These are phyloP conservation scores for Tolypocladium guangdongense DNA, from an alignment of 2,329 filamentous ascomycete genomes.

Conservation along the genomic window DNA sequence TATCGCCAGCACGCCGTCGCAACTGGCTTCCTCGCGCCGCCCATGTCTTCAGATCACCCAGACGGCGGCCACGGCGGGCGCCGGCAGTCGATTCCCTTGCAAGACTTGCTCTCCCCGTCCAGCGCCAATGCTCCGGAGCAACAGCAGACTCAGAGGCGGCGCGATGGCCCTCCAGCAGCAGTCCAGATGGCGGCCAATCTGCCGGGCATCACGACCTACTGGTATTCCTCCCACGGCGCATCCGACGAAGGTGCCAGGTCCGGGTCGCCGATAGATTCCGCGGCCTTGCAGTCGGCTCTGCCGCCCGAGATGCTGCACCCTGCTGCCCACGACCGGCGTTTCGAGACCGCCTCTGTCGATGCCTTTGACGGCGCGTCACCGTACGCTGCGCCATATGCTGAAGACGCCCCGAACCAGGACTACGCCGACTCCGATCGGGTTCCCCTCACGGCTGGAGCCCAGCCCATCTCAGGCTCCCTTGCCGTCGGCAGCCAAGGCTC, in stretches of 20 bases:
- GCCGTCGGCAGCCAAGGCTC: slow-evolving; percentile 27
- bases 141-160: slow-evolving; percentile 1
- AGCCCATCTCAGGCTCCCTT: slow-evolving; percentile 43
- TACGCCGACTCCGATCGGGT: slow-evolving; percentile 47
- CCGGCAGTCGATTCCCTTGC: slow-evolving; percentile 55
- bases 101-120: slow-evolving; percentile 37
- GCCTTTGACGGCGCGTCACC: slow-evolving; percentile 18
- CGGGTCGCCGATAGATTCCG: slow-evolving; percentile 41
- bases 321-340: slow-evolving; percentile 11
- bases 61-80: slow-evolving; percentile 15
- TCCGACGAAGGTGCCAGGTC: slow-evolving; percentile 24
- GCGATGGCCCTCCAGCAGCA: slow-evolving; percentile 1
- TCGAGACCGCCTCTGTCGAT: slow-evolving; percentile 16
- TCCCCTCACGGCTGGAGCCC: slow-evolving; percentile 44
- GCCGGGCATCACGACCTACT: slow-evolving; percentile 38
- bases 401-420: slow-evolving; percentile 20
- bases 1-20: background rate
- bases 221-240: slow-evolving; percentile 35
- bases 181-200: slow-evolving; percentile 17
- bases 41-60: slow-evolving; percentile 19
- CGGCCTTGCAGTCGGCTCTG: slow-evolving; percentile 42
- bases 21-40: background rate
- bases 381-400: slow-evolving; percentile 23
- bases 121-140: background rate
- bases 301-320: slow-evolving; percentile 37